A percentile compares a stretch with the other conserved stretches of the same genome.
These are phyloP conservation scores for Antrodiella citrinella DNA, from an alignment of 768 basidiomycete genomes.

Conservation along the genomic window DNA sequence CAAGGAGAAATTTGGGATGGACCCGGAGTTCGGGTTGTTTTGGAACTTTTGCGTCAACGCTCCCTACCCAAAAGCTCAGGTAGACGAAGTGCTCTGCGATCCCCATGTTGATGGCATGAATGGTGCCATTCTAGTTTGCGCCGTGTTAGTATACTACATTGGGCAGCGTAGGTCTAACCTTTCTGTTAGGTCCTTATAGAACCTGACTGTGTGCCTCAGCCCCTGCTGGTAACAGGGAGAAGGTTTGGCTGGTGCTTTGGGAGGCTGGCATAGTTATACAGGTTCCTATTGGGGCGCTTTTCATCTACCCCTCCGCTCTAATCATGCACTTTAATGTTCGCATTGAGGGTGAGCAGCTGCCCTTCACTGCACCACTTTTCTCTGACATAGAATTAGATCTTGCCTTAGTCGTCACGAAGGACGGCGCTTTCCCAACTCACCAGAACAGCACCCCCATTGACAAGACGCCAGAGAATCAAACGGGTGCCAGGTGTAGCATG, in stretches of 20 bases:
- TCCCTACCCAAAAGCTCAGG: constrained; percentile 1
- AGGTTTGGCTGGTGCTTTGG: no score
- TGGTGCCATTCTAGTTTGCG: constrained; percentile 21
- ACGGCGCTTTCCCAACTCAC: neutral
- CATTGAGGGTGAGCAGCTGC: constrained; percentile 4
- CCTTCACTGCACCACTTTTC: neutral
- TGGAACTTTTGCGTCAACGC: constrained; percentile 25
- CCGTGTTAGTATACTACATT: constrained; percentile 18
- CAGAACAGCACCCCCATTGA: neutral
- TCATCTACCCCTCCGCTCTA: constrained; percentile 26
- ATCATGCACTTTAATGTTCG: constrained; percentile 29
- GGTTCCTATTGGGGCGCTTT: constrained; percentile 24
- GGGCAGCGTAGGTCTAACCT: neutral
- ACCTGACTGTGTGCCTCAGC: constrained; percentile 9
- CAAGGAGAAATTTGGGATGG: neutral
- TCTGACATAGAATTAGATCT: neutral
- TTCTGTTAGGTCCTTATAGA: constrained; percentile 5
- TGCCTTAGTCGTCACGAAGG: neutral
- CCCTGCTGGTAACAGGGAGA: constrained; percentile 8
- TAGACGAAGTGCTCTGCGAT: constrained; percentile 12
- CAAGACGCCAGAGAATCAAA: neutral
- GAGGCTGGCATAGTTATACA: constrained; percentile 26
- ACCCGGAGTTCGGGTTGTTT: constrained; percentile 8
- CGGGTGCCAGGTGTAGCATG: neutral
- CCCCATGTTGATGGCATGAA: constrained; percentile 26